phyloP scores from a whole-genome alignment of 768 basidiomycete genomes.

The Glaciozyma antarctica region DNA sequence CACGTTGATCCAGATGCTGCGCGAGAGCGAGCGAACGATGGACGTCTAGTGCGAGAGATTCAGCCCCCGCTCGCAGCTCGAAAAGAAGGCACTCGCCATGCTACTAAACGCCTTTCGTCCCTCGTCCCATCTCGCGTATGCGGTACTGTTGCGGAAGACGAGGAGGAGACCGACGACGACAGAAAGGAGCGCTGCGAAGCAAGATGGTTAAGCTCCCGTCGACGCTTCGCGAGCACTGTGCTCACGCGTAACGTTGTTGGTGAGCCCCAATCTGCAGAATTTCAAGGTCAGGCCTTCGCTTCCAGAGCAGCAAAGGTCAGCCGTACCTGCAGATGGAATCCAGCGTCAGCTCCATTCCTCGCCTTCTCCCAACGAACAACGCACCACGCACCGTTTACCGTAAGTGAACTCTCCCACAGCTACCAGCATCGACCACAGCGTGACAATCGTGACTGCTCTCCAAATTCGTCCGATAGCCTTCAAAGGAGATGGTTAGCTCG shows the following conservation, averaged over 20 bases:
- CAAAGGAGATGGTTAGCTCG: background rate
- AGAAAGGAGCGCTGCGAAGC: slow-evolving; percentile 22
- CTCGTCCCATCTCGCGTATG: slow-evolving; percentile 25
- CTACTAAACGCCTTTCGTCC: slow-evolving; percentile 16
- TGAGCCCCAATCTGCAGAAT: slow-evolving; percentile 1
- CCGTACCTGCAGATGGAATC: background rate
- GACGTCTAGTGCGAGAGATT: slow-evolving; percentile 3
- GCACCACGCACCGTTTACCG: no score
- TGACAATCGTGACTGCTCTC: no score
- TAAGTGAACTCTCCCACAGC: background rate
- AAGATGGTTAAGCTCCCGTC: background rate
- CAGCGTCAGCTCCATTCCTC: background rate
- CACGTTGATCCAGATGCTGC: slow-evolving; percentile 25
- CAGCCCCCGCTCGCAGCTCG: background rate
- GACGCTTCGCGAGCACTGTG: background rate
- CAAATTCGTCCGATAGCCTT: background rate
- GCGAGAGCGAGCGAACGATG: slow-evolving; percentile 13
- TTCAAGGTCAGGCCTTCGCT: background rate
- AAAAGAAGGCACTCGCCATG: slow-evolving; percentile 5
- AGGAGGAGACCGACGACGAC: slow-evolving; percentile 35
- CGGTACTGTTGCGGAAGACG: slow-evolving; percentile 32
- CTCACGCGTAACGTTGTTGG: slow-evolving; percentile 12
- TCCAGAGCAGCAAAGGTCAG: background rate
- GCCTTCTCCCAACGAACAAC: no score
- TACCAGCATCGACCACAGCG: no score